These are phyloP conservation scores for Backusella morwellensis DNA, from an alignment of 192 early-diverging fungal species.

Conservation along the genomic window DNA sequence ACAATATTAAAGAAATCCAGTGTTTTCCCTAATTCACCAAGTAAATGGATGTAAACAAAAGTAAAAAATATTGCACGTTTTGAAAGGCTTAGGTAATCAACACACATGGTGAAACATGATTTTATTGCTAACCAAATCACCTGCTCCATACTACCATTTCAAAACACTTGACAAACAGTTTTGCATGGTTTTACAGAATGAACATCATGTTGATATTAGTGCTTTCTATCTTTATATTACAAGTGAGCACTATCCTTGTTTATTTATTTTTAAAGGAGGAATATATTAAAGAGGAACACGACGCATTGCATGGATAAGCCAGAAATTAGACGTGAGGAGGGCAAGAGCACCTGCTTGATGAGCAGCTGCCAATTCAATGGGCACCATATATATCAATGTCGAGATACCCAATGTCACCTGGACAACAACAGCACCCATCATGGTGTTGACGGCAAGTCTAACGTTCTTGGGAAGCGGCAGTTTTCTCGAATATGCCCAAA, in stretches of 20 bases:
- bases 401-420: slow-evolving; percentile 91
- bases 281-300: slow-evolving; percentile 38
- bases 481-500: slow-evolving; percentile 74
- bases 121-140: too few relatives aligned
- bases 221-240: neutral
- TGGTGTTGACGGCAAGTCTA: slow-evolving; percentile 64
- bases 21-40: too few relatives aligned
- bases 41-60: too few relatives aligned
- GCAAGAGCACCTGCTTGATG: slow-evolving; percentile 94
- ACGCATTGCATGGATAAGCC: slow-evolving; percentile 70
- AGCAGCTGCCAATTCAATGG: slow-evolving; percentile 86
- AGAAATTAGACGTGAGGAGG: slow-evolving; percentile 77
- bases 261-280: neutral
- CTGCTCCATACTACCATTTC: neutral
- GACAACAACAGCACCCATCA: slow-evolving; percentile 71
- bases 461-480: slow-evolving; percentile 69
- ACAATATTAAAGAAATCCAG: too few relatives aligned
- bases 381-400: slow-evolving; percentile 92
- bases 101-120: neutral
- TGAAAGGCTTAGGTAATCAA: too few relatives aligned
- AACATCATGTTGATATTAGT: neutral
- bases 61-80: too few relatives aligned
- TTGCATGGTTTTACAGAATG: too few relatives aligned
- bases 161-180: neutral
- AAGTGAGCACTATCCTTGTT: neutral